phyloP scores from a whole-genome alignment of 495 filamentous ascomycete species.

The Aspergillus steynii region DNA sequence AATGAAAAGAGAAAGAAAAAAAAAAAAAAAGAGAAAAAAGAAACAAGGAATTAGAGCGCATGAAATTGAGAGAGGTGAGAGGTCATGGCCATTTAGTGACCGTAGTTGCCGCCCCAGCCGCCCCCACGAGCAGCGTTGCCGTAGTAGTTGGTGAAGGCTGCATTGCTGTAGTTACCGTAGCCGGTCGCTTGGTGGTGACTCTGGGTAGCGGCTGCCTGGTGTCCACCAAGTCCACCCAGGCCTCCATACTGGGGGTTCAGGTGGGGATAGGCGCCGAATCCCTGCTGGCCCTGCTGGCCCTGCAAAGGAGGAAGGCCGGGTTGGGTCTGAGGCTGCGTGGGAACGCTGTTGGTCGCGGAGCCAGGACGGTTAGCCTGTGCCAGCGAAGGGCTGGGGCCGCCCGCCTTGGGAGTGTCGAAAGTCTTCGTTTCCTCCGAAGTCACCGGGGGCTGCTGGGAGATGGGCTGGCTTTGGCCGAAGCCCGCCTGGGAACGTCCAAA shows the following conservation, averaged over 20 bases:
- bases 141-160: conserved; percentile 58
- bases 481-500: conserved; percentile 70
- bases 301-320: conserved; percentile 74
- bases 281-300: conserved; percentile 63
- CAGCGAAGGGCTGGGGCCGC: conserved; percentile 82
- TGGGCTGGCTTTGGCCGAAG: conserved; percentile 69
- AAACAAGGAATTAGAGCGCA: conserved; percentile 3
- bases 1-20: conserved; percentile 4
- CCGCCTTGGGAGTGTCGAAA: conserved; percentile 70
- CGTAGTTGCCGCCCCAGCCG: conserved; percentile 74
- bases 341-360: conserved; percentile 75
- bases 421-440: conserved; percentile 73
- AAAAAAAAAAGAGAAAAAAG: background rate
- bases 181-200: conserved; percentile 60
- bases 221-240: conserved; percentile 68
- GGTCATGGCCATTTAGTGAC: conserved; percentile 40
- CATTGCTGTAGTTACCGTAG: conserved; percentile 51
- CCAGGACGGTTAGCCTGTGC: conserved; percentile 78
- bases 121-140: conserved; percentile 56
- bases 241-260: conserved; percentile 71
- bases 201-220: conserved; percentile 58
- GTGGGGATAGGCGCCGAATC: conserved; percentile 76
- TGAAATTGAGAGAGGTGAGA: conserved; percentile 21
- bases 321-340: conserved; percentile 58
- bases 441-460: conserved; percentile 62